phyloP scores from a whole-genome alignment of 1,284 basidiomycete genomes.

The Cystobasidiaceae sp. region DNA sequence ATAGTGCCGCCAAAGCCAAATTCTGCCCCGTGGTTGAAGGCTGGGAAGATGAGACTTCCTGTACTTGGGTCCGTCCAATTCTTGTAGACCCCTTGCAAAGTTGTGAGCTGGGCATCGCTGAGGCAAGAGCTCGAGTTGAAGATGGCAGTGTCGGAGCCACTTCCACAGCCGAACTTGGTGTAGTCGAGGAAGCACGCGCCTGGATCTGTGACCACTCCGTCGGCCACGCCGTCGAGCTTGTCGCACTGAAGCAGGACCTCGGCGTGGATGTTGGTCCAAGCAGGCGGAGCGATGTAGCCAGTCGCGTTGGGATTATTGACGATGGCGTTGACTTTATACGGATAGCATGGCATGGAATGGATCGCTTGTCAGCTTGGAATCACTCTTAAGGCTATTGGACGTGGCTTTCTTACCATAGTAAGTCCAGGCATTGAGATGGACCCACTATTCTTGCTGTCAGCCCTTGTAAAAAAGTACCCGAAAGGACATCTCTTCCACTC shows the following conservation, averaged over 20 bases:
- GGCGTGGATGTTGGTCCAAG: slow-evolving; percentile 35
- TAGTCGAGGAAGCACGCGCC: slow-evolving; percentile 35
- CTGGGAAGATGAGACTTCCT: slow-evolving; percentile 34
- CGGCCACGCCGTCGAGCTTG: slow-evolving; percentile 40
- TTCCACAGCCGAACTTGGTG: slow-evolving; percentile 28
- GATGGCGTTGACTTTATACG: slow-evolving; percentile 36
- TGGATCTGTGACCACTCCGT: slow-evolving; percentile 40
- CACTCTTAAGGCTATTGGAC: too few species aligned
- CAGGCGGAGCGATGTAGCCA: slow-evolving; percentile 26
- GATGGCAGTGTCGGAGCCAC: not conserved
- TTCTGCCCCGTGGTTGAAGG: slow-evolving; percentile 35
- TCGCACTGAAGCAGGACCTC: slow-evolving; percentile 42
- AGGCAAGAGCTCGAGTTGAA: slow-evolving; percentile 34
- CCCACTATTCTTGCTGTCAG: too few species aligned
- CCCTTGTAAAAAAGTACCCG: too few species aligned
- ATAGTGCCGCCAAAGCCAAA: slow-evolving; percentile 25
- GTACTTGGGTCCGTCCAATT: slow-evolving; percentile 20
- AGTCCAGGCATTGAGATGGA: slow-evolving; percentile 31
- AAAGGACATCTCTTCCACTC: too few species aligned
- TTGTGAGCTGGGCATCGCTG: slow-evolving; percentile 28
- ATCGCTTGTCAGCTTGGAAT: too few species aligned
- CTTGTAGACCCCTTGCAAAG: slow-evolving; percentile 36
- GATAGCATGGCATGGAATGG: too few species aligned
- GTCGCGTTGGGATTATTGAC: slow-evolving; percentile 32
- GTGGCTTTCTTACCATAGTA: too few species aligned